Conservation (phyloP, 495 filamentous ascomycete species). For the Cladorrhinum samala region DNA sequence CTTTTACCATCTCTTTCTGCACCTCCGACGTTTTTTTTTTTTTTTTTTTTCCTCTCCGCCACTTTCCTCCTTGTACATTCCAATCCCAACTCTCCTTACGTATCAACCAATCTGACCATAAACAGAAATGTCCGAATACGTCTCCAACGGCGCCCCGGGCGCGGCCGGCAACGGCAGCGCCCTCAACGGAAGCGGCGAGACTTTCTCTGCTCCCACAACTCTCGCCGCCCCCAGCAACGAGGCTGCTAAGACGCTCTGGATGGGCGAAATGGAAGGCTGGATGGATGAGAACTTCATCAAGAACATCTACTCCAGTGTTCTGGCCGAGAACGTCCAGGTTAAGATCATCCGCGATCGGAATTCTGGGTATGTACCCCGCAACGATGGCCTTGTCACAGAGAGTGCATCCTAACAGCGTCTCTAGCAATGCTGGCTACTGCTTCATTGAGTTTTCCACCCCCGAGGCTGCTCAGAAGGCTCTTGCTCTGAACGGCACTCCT, state of each 20-base stretch:
- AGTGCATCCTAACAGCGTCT: background rate
- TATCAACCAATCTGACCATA: too few relatives aligned
- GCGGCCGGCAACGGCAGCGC: slow-evolving; percentile 16
- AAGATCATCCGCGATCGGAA: slow-evolving; percentile 99
- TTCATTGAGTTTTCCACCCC: slow-evolving; percentile 90
- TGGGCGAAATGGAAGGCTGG: slow-evolving; percentile 99
- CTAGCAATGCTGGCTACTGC: slow-evolving; percentile 95
- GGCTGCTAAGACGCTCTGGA: slow-evolving; percentile 51
- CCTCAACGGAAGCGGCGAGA: slow-evolving; percentile 28
- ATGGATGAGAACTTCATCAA: slow-evolving; percentile 99
- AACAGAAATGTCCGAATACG: slow-evolving; percentile 26
- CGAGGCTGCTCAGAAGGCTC: slow-evolving; percentile 82
- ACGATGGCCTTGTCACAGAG: background rate
- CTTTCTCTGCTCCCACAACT: slow-evolving; percentile 10
- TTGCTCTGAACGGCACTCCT: slow-evolving; percentile 78
- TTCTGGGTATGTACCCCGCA: slow-evolving; percentile 70
- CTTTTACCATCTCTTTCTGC: too few relatives aligned
- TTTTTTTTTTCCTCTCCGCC: background rate
- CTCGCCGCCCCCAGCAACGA: slow-evolving; percentile 19
- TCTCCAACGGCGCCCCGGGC: slow-evolving; percentile 18
- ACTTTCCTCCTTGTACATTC: background rate
- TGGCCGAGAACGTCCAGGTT: slow-evolving; percentile 91
- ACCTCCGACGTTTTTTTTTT: too few relatives aligned
- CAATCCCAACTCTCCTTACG: too few relatives aligned
- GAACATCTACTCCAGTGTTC: slow-evolving; percentile 75